Evolutionary conservation across 208 protist species (phyloP).

Genomic region (Leishmania aethiopica): DNA sequence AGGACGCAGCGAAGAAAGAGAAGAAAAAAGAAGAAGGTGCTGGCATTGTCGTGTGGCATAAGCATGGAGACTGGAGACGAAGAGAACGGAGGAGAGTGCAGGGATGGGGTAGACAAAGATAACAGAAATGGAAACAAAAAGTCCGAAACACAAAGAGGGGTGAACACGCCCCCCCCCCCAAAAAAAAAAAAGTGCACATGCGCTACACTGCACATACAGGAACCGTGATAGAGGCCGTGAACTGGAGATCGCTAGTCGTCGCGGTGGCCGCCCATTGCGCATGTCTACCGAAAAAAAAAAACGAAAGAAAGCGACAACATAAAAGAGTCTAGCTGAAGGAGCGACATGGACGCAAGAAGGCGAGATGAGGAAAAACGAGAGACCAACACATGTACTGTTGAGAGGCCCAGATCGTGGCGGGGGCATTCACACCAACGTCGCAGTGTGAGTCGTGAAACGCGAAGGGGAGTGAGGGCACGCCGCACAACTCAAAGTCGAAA

Average conservation of each 20-base stretch:
- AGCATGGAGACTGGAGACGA: neutral
- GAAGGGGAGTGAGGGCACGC: neutral
- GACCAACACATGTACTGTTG: neutral
- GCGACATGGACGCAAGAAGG: neutral
- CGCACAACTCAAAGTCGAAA: neutral
- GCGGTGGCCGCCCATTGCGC: neutral
- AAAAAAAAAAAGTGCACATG: neutral
- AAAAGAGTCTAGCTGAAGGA: neutral
- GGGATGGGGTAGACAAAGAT: neutral
- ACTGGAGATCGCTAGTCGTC: neutral
- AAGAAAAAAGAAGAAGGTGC: neutral
- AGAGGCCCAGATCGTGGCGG: neutral
- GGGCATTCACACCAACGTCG: neutral
- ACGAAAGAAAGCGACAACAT: neutral
- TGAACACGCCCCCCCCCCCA: neutral
- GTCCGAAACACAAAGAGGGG: neutral
- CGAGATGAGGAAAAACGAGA: neutral
- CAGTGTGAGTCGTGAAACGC: neutral
- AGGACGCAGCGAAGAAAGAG: neutral
- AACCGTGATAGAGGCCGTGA: neutral
- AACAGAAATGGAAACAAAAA: neutral
- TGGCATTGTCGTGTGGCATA: neutral
- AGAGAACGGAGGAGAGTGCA: neutral
- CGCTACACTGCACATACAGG: neutral
- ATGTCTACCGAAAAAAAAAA: neutral